Conservation (phyloP, 805 yeast genomes). For the Starmerella bombi region DNA sequence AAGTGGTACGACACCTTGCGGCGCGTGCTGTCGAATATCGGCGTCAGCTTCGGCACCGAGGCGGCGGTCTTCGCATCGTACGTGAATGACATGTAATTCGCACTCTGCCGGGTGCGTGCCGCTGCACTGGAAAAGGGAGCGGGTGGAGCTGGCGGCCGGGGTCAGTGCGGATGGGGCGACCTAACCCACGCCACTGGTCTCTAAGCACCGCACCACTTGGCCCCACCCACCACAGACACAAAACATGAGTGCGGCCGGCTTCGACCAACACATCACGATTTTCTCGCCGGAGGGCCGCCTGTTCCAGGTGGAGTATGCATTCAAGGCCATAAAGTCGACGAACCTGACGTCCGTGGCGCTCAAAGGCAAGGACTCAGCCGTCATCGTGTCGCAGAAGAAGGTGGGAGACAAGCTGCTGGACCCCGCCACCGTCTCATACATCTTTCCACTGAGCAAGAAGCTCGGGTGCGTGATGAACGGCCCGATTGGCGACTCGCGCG, state of each 20-base stretch:
- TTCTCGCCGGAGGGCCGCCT: conserved; percentile 97
- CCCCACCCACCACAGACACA: not conserved
- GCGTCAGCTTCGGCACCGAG: conserved; percentile 35
- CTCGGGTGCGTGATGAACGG: conserved; percentile 92
- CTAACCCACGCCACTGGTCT: not conserved
- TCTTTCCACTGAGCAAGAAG: conserved; percentile 66
- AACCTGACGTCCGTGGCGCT: conserved; percentile 82
- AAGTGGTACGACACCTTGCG: conserved; percentile 66
- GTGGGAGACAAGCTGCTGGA: conserved; percentile 91
- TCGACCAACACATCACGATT: conserved; percentile 96
- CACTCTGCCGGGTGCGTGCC: too few relatives aligned
- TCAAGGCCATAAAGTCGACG: conserved; percentile 88
- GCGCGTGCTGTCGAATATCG: conserved; percentile 9
- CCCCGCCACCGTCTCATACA: conserved; percentile 70
- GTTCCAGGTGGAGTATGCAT: conserved; percentile 95
- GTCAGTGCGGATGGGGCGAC: not conserved
- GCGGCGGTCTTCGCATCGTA: conserved; percentile 33
- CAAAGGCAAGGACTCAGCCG: conserved; percentile 75
- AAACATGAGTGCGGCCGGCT: conserved; percentile 51
- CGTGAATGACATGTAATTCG: too few relatives aligned
- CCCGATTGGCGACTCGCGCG: conserved; percentile 80
- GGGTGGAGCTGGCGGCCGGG: too few relatives aligned
- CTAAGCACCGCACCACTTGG: not conserved
- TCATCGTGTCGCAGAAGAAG: conserved; percentile 85
- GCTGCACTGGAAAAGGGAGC: too few relatives aligned